Evolutionary conservation across 768 basidiomycete species (phyloP), one percentile per base, ranked within the genome.

Genomic region (Boletus vermiculosoides): DNA sequence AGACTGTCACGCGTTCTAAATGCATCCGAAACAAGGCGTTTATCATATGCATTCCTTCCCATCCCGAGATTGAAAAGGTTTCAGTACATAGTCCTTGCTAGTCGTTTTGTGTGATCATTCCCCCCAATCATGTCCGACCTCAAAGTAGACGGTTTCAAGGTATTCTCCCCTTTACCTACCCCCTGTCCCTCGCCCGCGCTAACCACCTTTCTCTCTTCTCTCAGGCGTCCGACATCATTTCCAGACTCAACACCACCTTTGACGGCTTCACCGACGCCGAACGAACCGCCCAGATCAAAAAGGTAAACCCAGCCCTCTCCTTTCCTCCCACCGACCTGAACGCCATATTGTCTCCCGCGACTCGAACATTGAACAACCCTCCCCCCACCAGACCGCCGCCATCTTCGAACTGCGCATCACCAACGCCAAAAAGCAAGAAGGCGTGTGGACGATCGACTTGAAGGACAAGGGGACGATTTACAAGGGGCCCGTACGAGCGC

Each of bases 391-490:
- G 93, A 88, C 87, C 49, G 92, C 90, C 64, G 93, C 90, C 59
- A 83, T 95, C 67, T 94, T 97, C 70, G 88, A 94, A 72, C 77
- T 97, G 41, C 83, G 84, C 51, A 81, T 96, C 63, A 83, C 85
- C 71, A 92, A 94, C 67, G 79, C 73, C 30, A 77, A 81, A 16
- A 88, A 87, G 56, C 78, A 89, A 72, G 84, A 84, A 59, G 88
- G 77, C 20, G 80, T 80, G 45, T 97, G 93, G 93, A 94, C 93
- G 8, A 92, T 98, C 64, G 95, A 98, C 78, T 67, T 96, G 68
- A 97, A 98, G 83, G 88, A 88, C 76, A 79, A 81, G 15, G 92
- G 90, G 12, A 74, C 79, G 22, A 81, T 94, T 28, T 86, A 84
- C 80, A 86, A 88, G 73, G 93, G 93, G 40, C 73, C 75, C 12